phyloP scores from a whole-genome alignment of 2,329 filamentous ascomycete species.

The Ascocoryne sarcoides region DNA sequence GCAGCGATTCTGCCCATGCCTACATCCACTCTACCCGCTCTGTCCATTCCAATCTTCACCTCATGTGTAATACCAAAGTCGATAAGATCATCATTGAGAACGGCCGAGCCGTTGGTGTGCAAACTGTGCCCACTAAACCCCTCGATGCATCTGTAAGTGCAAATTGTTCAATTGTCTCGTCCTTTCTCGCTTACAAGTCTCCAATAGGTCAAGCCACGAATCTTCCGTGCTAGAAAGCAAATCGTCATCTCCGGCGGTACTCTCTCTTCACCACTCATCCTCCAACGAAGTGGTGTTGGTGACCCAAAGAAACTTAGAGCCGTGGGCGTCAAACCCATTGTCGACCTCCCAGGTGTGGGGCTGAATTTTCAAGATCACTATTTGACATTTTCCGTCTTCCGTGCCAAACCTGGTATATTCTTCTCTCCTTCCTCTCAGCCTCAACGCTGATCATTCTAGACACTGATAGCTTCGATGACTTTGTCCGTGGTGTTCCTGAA shows the following conservation, averaged over 20 bases:
- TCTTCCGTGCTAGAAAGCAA: constrained; percentile 30
- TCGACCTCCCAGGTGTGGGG: constrained; percentile 44
- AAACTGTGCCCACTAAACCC: constrained; percentile 62
- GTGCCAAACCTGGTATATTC: constrained; percentile 16
- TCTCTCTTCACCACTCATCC: constrained; percentile 34
- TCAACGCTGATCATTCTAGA: constrained; percentile 33
- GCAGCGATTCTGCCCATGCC: constrained; percentile 68
- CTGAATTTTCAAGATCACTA: constrained; percentile 49
- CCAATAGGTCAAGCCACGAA: constrained; percentile 26
- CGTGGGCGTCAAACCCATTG: constrained; percentile 38
- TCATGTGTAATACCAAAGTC: constrained; percentile 50
- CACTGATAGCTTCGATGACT: constrained; percentile 73
- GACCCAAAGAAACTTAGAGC: constrained; percentile 38
- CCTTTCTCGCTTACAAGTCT: no score
- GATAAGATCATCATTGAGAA: constrained; percentile 44
- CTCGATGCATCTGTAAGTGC: constrained; percentile 42
- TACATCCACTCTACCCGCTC: constrained; percentile 71
- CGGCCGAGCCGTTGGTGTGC: constrained; percentile 62
- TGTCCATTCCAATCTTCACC: constrained; percentile 50
- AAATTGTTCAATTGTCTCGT: no score
- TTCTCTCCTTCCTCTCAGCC: background rate
- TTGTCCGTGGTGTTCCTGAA: constrained; percentile 63
- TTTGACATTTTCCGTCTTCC: constrained; percentile 42
- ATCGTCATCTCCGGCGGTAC: constrained; percentile 39
- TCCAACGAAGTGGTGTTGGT: constrained; percentile 55